phyloP scores from a whole-genome alignment of 345 rosid genomes.

The Atalantia buxifolia region DNA sequence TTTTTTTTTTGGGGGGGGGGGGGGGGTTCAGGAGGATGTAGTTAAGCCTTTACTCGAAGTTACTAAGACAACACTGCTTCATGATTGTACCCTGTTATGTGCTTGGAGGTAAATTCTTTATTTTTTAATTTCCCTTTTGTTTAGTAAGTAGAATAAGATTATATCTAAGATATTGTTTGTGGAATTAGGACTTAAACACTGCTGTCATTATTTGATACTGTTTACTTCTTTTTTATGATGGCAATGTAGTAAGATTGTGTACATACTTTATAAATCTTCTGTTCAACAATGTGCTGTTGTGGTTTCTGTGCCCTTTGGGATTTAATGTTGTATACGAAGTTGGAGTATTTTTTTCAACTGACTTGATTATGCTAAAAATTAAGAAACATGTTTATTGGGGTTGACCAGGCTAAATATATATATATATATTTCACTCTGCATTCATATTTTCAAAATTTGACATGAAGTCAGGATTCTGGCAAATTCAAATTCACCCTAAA shows the following conservation, averaged over 20 bases:
- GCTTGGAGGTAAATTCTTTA: constrained; percentile 64
- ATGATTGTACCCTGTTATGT: constrained; percentile 85
- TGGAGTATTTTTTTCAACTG: neutral
- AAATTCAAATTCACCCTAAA: too few relatives aligned
- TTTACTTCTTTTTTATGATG: neutral
- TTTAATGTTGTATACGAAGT: neutral
- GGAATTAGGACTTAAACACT: neutral
- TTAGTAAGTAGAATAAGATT: neutral
- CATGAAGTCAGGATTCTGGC: too few relatives aligned
- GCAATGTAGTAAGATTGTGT: neutral
- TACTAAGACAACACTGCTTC: constrained; percentile 76
- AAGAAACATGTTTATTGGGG: neutral
- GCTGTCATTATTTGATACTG: neutral
- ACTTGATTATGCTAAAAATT: neutral
- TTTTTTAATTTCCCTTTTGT: neutral
- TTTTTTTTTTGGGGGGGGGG: neutral
- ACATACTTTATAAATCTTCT: neutral
- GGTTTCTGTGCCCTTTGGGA: neutral
- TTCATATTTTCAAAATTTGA: too few relatives aligned
- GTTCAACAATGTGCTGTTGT: neutral
- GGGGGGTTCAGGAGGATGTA: constrained; percentile 59
- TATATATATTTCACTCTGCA: too few relatives aligned
- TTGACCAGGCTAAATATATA: neutral
- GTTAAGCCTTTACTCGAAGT: constrained; percentile 81
- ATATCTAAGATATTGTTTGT: neutral